A percentile compares a stretch with the other conserved stretches of the same genome.
These are phyloP conservation scores for Cyberlindnera mycetangii DNA, from an alignment of 805 yeast species.

Conservation along the genomic window DNA sequence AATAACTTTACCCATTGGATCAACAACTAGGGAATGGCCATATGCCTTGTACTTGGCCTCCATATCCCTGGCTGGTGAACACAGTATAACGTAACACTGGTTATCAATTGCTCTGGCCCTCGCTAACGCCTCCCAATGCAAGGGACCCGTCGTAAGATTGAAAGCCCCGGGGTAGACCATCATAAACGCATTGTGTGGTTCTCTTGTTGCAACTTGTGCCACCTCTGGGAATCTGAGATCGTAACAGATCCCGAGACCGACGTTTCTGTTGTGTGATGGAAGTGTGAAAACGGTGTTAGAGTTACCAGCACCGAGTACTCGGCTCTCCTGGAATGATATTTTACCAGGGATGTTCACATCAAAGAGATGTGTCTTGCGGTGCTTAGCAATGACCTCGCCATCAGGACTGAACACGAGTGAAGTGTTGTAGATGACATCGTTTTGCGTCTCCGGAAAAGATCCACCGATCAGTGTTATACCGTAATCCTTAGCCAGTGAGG, in stretches of 20 bases:
- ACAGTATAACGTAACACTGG: conserved; percentile 67
- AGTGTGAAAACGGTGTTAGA: conserved; percentile 29
- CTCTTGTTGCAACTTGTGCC: conserved; percentile 52
- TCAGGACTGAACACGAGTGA: conserved; percentile 65
- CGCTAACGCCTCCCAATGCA: conserved; percentile 80
- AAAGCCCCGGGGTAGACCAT: conserved; percentile 85
- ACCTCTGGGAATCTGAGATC: conserved; percentile 80
- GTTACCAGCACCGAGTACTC: conserved; percentile 17
- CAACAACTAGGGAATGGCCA: conserved; percentile 64
- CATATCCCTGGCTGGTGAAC: conserved; percentile 85
- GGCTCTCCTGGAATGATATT: conserved; percentile 77
- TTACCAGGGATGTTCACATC: conserved; percentile 73
- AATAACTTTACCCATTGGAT: conserved; percentile 57
- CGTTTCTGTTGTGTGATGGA: conserved; percentile 61
- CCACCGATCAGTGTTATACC: conserved; percentile 80
- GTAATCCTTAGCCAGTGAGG: conserved; percentile 63
- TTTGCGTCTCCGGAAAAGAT: conserved; percentile 74
- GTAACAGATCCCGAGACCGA: conserved; percentile 86
- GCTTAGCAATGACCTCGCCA: conserved; percentile 64
- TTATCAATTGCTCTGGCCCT: conserved; percentile 75
- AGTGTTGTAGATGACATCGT: conserved; percentile 63
- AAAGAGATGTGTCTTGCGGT: conserved; percentile 21
- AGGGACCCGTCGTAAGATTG: conserved; percentile 80
- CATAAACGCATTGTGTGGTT: conserved; percentile 53
- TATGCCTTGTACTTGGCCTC: conserved; percentile 59